Conservation (phyloP, 257 asterid species). For the Capsicum pubescens region DNA sequence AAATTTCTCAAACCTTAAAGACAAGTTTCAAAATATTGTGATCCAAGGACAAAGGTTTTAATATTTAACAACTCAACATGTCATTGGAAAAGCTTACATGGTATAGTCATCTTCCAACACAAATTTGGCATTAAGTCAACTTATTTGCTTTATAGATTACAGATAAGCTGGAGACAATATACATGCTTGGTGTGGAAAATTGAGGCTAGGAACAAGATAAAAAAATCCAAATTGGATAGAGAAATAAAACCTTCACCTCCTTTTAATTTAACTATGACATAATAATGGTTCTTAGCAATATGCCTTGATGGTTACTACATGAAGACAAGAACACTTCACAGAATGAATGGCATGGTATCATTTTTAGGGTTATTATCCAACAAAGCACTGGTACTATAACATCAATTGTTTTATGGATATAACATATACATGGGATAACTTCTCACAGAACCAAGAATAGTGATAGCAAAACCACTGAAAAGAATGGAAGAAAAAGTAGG, state of each 20-base stretch:
- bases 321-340: constrained; percentile 28
- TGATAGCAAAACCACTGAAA: background rate
- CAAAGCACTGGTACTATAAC: constrained; percentile 33
- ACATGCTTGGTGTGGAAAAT: background rate
- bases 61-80: background rate
- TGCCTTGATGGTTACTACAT: constrained; percentile 12
- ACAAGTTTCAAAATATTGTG: background rate
- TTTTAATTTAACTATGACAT: background rate
- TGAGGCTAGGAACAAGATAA: background rate
- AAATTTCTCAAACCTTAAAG: no score
- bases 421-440: constrained; percentile 23
- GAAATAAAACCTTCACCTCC: background rate
- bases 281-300: background rate
- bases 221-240: background rate
- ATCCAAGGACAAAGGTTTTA: constrained; percentile 4
- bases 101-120: constrained; percentile 29
- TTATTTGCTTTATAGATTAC: constrained; percentile 41
- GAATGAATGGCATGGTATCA: constrained; percentile 24
- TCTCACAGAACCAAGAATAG: background rate
- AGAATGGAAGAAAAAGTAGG: background rate
- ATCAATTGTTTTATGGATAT: constrained; percentile 41
- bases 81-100: constrained; percentile 17
- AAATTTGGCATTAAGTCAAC: background rate
- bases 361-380: constrained; percentile 39
- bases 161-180: background rate